Percentiles rank a stretch among this genome's conserved stretches.
Conservation (phyloP, 768 basidiomycete species). For the Xerocomus spinulosus region DNA sequence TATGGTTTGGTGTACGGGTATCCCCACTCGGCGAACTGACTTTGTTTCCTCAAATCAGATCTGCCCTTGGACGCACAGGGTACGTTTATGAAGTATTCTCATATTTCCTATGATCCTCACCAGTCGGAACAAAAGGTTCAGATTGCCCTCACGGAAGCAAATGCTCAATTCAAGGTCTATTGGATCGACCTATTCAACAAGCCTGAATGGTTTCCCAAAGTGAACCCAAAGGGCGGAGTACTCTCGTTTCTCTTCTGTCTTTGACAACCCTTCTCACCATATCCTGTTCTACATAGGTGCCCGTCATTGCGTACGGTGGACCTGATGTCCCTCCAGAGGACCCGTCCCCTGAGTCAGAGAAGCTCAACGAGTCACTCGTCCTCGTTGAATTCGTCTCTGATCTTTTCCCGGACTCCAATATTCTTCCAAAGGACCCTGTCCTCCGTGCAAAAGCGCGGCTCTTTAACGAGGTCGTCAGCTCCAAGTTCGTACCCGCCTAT, state of each 20-base stretch:
- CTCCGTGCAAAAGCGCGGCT: constrained; percentile 55
- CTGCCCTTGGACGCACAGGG: constrained; percentile 59
- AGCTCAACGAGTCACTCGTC: constrained; percentile 61
- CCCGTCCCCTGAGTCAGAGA: constrained; percentile 56
- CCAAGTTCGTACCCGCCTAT: constrained; percentile 41
- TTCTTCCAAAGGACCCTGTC: constrained; percentile 55
- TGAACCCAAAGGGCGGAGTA: constrained; percentile 68
- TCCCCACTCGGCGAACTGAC: too few species aligned
- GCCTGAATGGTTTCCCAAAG: constrained; percentile 63
- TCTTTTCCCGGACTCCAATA: constrained; percentile 42
- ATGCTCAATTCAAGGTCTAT: constrained; percentile 43
- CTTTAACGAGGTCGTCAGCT: constrained; percentile 54
- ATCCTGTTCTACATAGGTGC: constrained; percentile 5
- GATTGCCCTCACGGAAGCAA: constrained; percentile 57
- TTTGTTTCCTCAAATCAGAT: too few species aligned
- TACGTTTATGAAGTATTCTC: constrained; percentile 19
- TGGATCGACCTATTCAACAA: constrained; percentile 63
- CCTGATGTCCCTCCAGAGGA: constrained; percentile 49
- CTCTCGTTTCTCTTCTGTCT: too few species aligned
- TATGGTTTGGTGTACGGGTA: too few species aligned
- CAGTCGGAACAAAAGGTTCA: constrained; percentile 38
- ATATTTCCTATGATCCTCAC: neutral
- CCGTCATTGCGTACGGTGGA: constrained; percentile 54
- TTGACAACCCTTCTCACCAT: neutral
- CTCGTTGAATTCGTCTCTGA: constrained; percentile 67